phyloP scores from a whole-genome alignment of 768 basidiomycete genomes.

The Boletus tylopilopsis region DNA sequence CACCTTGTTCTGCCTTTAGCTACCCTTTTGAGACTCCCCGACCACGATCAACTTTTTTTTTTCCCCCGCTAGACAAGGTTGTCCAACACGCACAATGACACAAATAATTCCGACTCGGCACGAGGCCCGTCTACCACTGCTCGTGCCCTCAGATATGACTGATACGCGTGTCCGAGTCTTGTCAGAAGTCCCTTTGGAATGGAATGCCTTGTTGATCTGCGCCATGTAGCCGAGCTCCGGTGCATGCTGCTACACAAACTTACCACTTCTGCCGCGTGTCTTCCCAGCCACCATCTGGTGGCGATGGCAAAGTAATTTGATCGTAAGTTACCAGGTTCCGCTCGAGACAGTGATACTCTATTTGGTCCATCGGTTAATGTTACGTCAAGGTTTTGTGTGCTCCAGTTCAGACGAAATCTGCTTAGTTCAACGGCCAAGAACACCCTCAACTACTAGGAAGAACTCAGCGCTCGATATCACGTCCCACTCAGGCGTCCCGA shows the following conservation, averaged over 20 bases:
- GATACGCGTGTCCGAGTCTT: slow-evolving; percentile 23
- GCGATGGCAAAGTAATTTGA: neutral
- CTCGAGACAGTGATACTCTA: neutral
- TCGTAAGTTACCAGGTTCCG: too few relatives aligned
- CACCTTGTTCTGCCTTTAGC: slow-evolving; percentile 30
- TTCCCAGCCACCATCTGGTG: neutral
- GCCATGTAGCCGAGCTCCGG: slow-evolving; percentile 8
- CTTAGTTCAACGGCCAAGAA: too few relatives aligned
- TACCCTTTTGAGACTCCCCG: slow-evolving; percentile 3
- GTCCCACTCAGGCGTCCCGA: too few relatives aligned
- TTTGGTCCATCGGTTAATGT: neutral
- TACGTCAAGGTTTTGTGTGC: slow-evolving; percentile 9
- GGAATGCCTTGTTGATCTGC: slow-evolving; percentile 23
- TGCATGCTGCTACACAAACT: neutral
- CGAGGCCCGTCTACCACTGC: slow-evolving; percentile 12
- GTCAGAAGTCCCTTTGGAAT: slow-evolving; percentile 17
- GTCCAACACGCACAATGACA: slow-evolving; percentile 16
- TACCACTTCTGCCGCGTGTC: slow-evolving; percentile 5
- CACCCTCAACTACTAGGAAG: too few relatives aligned
- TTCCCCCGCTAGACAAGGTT: slow-evolving; percentile 12
- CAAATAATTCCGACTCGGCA: slow-evolving; percentile 12
- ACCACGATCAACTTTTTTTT: slow-evolving; percentile 2
- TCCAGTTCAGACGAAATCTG: slow-evolving; percentile 1
- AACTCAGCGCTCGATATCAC: too few relatives aligned
- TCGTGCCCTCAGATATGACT: slow-evolving; percentile 8